A percentile compares a stretch with the other conserved stretches of the same genome.
These are phyloP conservation scores for Dalbergia cultrata DNA, from an alignment of 306 rosid genomes.

Conservation along the genomic window DNA sequence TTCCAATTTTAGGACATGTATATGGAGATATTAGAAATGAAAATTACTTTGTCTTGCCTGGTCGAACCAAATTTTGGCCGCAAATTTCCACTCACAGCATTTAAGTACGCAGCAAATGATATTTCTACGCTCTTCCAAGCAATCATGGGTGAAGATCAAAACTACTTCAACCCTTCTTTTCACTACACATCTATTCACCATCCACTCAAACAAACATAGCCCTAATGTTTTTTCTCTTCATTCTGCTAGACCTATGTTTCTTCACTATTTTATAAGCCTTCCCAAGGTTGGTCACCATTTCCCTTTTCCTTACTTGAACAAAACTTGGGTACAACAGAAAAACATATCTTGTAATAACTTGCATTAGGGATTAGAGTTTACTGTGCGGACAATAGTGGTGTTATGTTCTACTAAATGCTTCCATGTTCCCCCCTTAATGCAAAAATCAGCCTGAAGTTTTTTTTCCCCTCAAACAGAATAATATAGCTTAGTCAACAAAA, in stretches of 20 bases:
- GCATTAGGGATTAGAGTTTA: neutral
- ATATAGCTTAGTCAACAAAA: slow-evolving; percentile 2
- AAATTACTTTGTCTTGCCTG: neutral
- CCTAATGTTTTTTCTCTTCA: slow-evolving; percentile 2
- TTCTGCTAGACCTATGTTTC: slow-evolving; percentile 6
- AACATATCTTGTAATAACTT: neutral
- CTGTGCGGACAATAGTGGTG: neutral
- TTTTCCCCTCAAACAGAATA: slow-evolving; percentile 16
- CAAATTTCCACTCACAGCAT: neutral
- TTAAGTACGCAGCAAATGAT: neutral
- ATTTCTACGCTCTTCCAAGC: neutral
- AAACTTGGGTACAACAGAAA: neutral
- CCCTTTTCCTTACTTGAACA: neutral
- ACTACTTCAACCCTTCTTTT: neutral
- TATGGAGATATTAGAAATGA: neutral
- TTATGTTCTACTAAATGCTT: neutral
- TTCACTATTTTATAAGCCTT: neutral
- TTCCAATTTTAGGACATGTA: neutral
- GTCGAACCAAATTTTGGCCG: neutral
- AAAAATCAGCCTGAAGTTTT: neutral
- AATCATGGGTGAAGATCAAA: neutral
- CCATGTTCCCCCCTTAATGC: neutral
- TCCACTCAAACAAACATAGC: neutral
- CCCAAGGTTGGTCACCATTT: neutral
- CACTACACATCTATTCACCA: neutral